phyloP scores from a whole-genome alignment of 2,329 filamentous ascomycete species.

The Pleurostoma richardsiae region DNA sequence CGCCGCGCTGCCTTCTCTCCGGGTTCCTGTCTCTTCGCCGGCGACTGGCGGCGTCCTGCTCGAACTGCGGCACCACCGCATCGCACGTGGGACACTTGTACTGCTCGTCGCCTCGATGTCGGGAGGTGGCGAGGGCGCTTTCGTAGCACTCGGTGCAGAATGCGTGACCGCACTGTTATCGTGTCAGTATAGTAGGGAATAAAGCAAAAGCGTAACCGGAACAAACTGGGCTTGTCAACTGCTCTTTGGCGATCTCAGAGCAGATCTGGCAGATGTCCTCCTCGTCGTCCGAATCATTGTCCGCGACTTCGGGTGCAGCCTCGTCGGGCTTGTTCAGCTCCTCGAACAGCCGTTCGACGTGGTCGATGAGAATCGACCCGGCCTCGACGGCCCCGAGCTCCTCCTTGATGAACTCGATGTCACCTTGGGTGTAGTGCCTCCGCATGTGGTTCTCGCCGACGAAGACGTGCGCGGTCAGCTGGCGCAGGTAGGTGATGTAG shows the following conservation, averaged over 20 bases:
- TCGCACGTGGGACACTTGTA: not conserved
- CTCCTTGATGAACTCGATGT: too few relatives aligned
- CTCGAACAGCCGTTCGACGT: not conserved
- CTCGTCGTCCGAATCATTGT: not conserved
- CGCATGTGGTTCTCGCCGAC: too few relatives aligned
- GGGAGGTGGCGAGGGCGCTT: not conserved
- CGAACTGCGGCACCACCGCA: not conserved
- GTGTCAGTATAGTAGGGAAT: conserved; percentile 1
- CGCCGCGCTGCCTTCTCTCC: conserved; percentile 8
- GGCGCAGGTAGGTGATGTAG: too few relatives aligned
- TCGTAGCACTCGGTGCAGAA: conserved; percentile 21
- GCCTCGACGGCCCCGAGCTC: too few relatives aligned
- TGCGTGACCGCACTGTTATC: conserved; percentile 23
- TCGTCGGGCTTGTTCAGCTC: conserved; percentile 1
- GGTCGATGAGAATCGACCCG: too few relatives aligned
- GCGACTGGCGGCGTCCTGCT: not conserved
- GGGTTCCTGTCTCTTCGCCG: not conserved
- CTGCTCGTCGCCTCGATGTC: not conserved
- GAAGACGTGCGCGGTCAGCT: too few relatives aligned
- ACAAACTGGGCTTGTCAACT: not conserved
- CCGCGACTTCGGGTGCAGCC: not conserved
- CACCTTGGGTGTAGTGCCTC: too few relatives aligned
- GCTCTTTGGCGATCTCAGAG: not conserved
- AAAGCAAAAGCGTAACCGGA: not conserved
- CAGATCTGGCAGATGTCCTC: conserved; percentile 2